These are phyloP conservation scores for Exsudoporus frostii DNA, from an alignment of 768 basidiomycete species.

Conservation along the genomic window DNA sequence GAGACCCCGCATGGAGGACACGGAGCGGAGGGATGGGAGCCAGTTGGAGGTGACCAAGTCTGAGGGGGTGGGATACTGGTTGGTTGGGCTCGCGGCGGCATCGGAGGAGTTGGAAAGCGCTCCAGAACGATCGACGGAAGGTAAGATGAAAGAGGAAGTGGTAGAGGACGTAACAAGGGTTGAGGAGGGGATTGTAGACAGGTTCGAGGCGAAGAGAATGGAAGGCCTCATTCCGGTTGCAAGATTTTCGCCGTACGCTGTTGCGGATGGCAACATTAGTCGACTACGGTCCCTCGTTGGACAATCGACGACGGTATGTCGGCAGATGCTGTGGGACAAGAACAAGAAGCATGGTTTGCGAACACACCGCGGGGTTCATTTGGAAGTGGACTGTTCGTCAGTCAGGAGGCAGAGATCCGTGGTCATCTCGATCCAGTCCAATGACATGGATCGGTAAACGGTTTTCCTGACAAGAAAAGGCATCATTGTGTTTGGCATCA, in stretches of 20 bases:
- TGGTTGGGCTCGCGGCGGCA: slow-evolving; percentile 13
- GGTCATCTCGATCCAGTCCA: slow-evolving; percentile 17
- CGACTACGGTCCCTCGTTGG: slow-evolving; percentile 8
- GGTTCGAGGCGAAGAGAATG: slow-evolving; percentile 17
- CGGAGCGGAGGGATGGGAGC: slow-evolving; percentile 32
- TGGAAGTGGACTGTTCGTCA: slow-evolving; percentile 16
- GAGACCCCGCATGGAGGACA: slow-evolving; percentile 45
- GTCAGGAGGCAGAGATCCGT: slow-evolving; percentile 3
- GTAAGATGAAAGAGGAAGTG: slow-evolving; percentile 23
- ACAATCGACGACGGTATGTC: slow-evolving; percentile 4
- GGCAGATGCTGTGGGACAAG: slow-evolving; percentile 14
- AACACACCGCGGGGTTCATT: slow-evolving; percentile 18
- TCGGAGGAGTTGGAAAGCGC: slow-evolving; percentile 16
- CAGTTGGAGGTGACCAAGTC: slow-evolving; percentile 8
- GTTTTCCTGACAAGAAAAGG: slow-evolving; percentile 4
- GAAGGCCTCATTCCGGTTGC: slow-evolving; percentile 7
- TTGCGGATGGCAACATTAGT: slow-evolving; percentile 11
- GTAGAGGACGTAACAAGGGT: slow-evolving; percentile 23
- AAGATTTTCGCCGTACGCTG: not conserved
- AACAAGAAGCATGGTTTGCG: not conserved
- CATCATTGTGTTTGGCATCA: not conserved
- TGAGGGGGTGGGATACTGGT: slow-evolving; percentile 4
- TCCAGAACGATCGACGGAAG: slow-evolving; percentile 14
- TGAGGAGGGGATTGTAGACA: slow-evolving; percentile 30
- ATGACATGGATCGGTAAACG: not conserved